These are phyloP conservation scores for Cercis canadensis DNA, from an alignment of 306 rosid genomes.

Conservation along the genomic window DNA sequence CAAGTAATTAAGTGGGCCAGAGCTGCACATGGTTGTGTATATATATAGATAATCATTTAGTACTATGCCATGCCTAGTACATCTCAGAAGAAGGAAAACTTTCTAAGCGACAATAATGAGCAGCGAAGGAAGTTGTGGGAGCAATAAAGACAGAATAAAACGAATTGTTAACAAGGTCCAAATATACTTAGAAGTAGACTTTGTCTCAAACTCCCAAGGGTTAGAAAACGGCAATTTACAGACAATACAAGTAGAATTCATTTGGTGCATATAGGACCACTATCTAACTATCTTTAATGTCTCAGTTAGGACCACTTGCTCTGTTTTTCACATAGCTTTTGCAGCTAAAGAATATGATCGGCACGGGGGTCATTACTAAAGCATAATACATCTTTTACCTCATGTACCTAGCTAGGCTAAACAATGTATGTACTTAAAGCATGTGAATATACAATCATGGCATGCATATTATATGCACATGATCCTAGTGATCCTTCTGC, in stretches of 20 bases:
- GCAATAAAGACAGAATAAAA: no score
- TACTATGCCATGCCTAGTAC: no score
- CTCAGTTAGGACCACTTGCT: slow-evolving; percentile 47
- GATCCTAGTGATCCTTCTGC: slow-evolving; percentile 63
- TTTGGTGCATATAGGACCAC: slow-evolving; percentile 36
- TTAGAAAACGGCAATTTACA: neutral
- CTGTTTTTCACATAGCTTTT: slow-evolving; percentile 1
- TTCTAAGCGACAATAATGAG: no score
- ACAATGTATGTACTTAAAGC: slow-evolving; percentile 35
- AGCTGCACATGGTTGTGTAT: no score
- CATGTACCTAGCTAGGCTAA: neutral
- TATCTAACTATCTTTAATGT: slow-evolving; percentile 28
- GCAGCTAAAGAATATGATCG: slow-evolving; percentile 14
- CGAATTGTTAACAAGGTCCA: no score
- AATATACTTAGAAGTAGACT: neutral
- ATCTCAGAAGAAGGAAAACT: no score
- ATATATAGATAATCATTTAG: no score
- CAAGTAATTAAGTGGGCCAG: no score
- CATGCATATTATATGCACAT: slow-evolving; percentile 62
- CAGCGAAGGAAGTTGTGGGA: no score
- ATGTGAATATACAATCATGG: slow-evolving; percentile 70
- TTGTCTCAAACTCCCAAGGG: neutral
- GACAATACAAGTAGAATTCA: no score
- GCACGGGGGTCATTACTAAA: no score
- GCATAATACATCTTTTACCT: no score